Conservation (phyloP, 257 asterid genomes). For the Nicotiana knightiana region DNA sequence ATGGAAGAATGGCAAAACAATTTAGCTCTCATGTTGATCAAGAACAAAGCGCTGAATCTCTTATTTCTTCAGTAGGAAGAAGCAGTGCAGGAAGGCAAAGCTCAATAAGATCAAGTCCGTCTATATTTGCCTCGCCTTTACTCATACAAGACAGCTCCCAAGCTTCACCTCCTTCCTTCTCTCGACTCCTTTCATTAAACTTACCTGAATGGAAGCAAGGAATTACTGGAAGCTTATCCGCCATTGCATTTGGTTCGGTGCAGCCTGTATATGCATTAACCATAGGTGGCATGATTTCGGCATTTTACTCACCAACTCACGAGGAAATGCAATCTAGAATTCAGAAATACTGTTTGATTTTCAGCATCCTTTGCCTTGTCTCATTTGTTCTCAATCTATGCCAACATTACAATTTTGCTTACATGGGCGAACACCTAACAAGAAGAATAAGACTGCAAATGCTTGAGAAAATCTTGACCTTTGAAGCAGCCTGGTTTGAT, state of each 20-base stretch:
- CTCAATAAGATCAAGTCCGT: constrained; percentile 56
- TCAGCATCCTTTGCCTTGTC: constrained; percentile 47
- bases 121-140: constrained; percentile 43
- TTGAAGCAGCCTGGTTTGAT: constrained; percentile 83
- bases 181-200: constrained; percentile 46
- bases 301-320: constrained; percentile 50
- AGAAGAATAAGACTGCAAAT: constrained; percentile 47
- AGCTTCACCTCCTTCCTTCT: constrained; percentile 40
- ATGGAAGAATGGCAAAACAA: constrained; percentile 55
- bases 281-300: constrained; percentile 75
- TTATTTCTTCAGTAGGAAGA: constrained; percentile 37
- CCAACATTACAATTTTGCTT: constrained; percentile 72
- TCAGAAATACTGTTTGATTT: constrained; percentile 40
- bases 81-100: constrained; percentile 50
- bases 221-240: constrained; percentile 53
- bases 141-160: constrained; percentile 5
- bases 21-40: constrained; percentile 44
- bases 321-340: constrained; percentile 56
- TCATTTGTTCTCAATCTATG: constrained; percentile 52
- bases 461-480: constrained; percentile 58
- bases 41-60: constrained; percentile 30
- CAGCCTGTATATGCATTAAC: constrained; percentile 79
- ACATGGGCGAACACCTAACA: constrained; percentile 72
- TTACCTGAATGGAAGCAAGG: constrained; percentile 77
- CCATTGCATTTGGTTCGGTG: constrained; percentile 58